These are phyloP conservation scores for Onygena corvina DNA, from an alignment of 2,329 filamentous ascomycete species.

Conservation along the genomic window DNA sequence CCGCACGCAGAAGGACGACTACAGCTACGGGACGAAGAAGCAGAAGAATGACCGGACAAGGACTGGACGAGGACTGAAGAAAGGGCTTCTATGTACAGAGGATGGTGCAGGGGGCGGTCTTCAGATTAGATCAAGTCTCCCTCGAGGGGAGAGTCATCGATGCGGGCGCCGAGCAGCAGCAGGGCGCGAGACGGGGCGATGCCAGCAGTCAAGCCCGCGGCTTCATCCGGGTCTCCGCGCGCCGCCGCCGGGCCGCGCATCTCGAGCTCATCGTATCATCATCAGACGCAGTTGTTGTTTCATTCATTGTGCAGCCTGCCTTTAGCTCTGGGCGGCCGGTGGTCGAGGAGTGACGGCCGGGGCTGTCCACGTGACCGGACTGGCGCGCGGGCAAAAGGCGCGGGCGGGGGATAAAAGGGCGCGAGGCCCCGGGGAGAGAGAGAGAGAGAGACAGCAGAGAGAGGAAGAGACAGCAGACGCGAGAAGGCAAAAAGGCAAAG, in stretches of 20 bases:
- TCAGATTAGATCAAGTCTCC: background rate
- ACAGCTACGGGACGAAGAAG: no score
- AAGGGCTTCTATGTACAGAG: no score
- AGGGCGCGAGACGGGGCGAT: background rate
- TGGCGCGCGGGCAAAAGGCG: background rate
- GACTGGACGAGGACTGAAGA: background rate
- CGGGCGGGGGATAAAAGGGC: slow-evolving; percentile 1
- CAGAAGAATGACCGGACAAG: background rate
- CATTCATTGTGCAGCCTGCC: background rate
- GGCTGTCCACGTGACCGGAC: background rate
- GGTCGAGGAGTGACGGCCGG: no score
- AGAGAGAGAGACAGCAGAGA: background rate
- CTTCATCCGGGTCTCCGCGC: background rate
- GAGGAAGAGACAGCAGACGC: slow-evolving; percentile 6
- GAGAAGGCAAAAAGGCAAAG: slow-evolving; percentile 1
- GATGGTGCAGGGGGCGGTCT: background rate
- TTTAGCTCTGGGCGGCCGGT: background rate
- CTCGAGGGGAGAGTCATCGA: slow-evolving; percentile 9
- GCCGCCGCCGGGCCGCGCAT: background rate
- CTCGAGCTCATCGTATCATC: slow-evolving; percentile 3
- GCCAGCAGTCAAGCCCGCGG: background rate
- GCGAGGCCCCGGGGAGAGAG: background rate
- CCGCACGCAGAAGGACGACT: no score
- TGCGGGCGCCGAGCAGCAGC: no score
- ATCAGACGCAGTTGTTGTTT: background rate